Evolutionary conservation across 2,329 filamentous ascomycete species (phyloP).

Genomic region (Chrysosporium queenslandicum): DNA sequence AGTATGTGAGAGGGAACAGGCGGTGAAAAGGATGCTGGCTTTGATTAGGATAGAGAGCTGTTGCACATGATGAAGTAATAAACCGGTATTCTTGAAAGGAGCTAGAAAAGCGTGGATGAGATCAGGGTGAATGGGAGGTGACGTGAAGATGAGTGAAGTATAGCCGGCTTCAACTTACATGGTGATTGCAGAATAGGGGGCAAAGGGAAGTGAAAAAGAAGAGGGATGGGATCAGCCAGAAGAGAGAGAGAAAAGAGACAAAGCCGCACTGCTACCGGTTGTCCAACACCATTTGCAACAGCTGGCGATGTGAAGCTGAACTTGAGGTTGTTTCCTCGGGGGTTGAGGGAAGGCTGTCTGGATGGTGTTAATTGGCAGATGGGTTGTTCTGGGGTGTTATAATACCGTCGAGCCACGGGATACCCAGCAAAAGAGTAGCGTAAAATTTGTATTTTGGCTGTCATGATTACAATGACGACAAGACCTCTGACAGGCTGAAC

Average conservation of each 20-base stretch:
- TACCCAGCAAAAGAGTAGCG: background rate
- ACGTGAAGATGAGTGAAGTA: background rate
- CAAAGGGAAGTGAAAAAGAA: constrained; percentile 3
- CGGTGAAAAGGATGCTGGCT: background rate
- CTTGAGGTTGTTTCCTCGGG: background rate
- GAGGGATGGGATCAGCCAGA: background rate
- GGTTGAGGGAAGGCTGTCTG: background rate
- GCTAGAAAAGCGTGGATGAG: background rate
- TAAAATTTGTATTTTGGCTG: background rate
- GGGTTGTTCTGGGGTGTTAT: background rate
- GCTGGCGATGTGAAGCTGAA: constrained; percentile 3
- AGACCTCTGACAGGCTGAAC: background rate
- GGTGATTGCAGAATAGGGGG: background rate
- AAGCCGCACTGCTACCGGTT: background rate
- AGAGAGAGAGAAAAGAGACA: background rate
- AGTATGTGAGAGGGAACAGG: background rate
- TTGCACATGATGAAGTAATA: background rate
- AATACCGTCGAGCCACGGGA: background rate
- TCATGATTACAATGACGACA: constrained; percentile 10
- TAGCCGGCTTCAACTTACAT: constrained; percentile 7
- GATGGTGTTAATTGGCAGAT: background rate
- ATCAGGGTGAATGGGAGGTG: background rate
- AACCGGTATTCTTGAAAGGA: background rate
- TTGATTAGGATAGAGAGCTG: background rate
- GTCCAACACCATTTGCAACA: background rate